Conservation (phyloP, 2,329 filamentous ascomycete genomes). For the Aspergillus novofumigatus region DNA sequence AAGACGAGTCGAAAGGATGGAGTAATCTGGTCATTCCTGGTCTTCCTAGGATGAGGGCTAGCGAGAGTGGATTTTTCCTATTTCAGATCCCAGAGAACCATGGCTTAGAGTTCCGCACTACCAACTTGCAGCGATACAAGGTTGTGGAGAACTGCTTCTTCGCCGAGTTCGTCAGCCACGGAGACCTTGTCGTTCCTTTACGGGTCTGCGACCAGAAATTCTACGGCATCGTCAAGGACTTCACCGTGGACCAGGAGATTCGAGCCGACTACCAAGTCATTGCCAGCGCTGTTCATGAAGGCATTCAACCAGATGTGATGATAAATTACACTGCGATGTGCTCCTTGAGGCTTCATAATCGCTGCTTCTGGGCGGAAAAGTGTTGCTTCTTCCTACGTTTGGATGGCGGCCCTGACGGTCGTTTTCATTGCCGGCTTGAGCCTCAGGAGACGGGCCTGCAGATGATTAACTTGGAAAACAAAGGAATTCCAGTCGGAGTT, state of each 20-base stretch:
- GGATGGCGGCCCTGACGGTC: constrained; percentile 27
- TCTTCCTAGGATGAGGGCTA: constrained; percentile 21
- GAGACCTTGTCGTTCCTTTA: constrained; percentile 24
- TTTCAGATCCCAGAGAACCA: constrained; percentile 23
- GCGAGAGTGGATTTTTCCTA: constrained; percentile 26
- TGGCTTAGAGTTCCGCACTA: constrained; percentile 29
- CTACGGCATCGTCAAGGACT: constrained; percentile 29
- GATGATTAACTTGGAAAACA: constrained; percentile 16
- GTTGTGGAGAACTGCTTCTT: constrained; percentile 28
- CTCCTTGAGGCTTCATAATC: constrained; percentile 24
- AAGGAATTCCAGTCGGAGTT: constrained; percentile 10
- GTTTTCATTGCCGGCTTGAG: constrained; percentile 18
- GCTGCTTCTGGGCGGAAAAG: constrained; percentile 26
- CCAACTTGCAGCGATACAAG: constrained; percentile 20
- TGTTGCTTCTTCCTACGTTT: constrained; percentile 27
- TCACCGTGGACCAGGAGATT: constrained; percentile 25
- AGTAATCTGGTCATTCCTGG: constrained; percentile 24
- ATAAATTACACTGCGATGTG: constrained; percentile 27
- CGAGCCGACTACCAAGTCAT: constrained; percentile 3
- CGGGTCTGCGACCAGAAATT: constrained; percentile 22
- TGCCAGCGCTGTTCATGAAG: not conserved
- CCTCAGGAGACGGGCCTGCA: constrained; percentile 8
- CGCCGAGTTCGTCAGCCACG: constrained; percentile 22
- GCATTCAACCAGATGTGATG: constrained; percentile 8
- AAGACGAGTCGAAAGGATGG: constrained; percentile 22